A percentile compares a stretch with the other conserved stretches of the same genome.
Conservation (phyloP, 139 green algal genomes). For the Diplosphaera chodatii region DNA sequence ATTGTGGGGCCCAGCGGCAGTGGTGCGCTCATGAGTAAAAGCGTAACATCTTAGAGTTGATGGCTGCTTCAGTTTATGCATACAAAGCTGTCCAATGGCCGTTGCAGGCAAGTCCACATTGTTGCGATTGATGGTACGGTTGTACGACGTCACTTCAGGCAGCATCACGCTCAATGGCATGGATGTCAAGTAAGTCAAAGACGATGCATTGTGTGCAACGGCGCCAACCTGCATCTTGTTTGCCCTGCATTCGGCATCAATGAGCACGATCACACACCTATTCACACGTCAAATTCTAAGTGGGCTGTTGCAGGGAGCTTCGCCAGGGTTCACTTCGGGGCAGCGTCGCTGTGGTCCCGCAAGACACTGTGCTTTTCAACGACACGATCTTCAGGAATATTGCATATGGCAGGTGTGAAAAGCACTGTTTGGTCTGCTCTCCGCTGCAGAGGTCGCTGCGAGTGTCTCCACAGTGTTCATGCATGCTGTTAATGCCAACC, state of each 20-base stretch:
- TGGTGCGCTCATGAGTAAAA: neutral
- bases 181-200: constrained; percentile 34
- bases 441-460: no score
- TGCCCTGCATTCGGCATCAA: no score
- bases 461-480: no score
- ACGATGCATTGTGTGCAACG: no score
- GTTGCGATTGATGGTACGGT: constrained; percentile 51
- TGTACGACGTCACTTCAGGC: constrained; percentile 58
- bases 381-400: constrained; percentile 70
- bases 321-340: constrained; percentile 40
- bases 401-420: constrained; percentile 26
- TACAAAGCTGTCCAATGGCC: no score
- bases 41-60: no score
- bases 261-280: no score
- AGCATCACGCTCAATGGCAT: constrained; percentile 59
- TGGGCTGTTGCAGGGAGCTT: constrained; percentile 41
- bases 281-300: no score
- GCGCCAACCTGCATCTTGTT: no score
- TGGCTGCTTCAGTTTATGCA: no score
- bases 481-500: no score
- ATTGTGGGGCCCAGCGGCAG: constrained; percentile 21
- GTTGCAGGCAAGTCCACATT: constrained; percentile 47
- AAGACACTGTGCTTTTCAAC: constrained; percentile 73
- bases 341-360: constrained; percentile 83
- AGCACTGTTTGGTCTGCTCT: no score